Percentiles rank a stretch among this genome's conserved stretches.
phyloP scores from a whole-genome alignment of 331 rosid genomes.

The Cydonia oblonga region DNA sequence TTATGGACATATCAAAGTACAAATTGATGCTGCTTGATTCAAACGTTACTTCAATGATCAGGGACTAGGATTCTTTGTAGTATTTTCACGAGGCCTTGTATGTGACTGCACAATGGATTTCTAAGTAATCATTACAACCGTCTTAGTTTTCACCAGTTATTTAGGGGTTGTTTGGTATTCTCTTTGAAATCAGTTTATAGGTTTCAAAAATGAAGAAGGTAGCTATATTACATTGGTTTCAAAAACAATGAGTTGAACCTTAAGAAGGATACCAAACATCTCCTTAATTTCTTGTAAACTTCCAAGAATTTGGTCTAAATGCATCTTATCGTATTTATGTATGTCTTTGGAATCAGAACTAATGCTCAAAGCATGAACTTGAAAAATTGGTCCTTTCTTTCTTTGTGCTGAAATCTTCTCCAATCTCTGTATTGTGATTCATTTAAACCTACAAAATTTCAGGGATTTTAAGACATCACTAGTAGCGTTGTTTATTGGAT shows the following conservation, averaged over 20 bases:
- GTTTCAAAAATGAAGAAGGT: too few species aligned
- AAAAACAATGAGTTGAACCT: too few species aligned
- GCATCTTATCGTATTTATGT: not conserved
- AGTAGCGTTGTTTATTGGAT: constrained; percentile 37
- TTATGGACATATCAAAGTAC: not conserved
- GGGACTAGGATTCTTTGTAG: too few species aligned
- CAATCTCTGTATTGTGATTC: not conserved
- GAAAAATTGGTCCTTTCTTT: not conserved
- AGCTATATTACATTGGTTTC: too few species aligned
- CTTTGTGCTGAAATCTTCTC: not conserved
- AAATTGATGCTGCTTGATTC: not conserved
- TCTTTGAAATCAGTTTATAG: too few species aligned
- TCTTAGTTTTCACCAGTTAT: not conserved
- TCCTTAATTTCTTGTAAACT: too few species aligned
- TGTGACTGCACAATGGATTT: not conserved
- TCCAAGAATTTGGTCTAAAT: not conserved
- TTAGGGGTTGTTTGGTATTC: too few species aligned
- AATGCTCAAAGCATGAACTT: not conserved
- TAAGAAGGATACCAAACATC: too few species aligned
- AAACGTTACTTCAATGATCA: not conserved
- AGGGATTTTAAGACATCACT: constrained; percentile 17
- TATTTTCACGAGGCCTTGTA: not conserved
- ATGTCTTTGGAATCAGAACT: not conserved
- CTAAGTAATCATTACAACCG: not conserved
- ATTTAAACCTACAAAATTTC: constrained; percentile 3